Percentiles rank a stretch among this genome's conserved stretches.
Conservation (phyloP, 768 basidiomycete species). For the Agaricus bisporus region DNA sequence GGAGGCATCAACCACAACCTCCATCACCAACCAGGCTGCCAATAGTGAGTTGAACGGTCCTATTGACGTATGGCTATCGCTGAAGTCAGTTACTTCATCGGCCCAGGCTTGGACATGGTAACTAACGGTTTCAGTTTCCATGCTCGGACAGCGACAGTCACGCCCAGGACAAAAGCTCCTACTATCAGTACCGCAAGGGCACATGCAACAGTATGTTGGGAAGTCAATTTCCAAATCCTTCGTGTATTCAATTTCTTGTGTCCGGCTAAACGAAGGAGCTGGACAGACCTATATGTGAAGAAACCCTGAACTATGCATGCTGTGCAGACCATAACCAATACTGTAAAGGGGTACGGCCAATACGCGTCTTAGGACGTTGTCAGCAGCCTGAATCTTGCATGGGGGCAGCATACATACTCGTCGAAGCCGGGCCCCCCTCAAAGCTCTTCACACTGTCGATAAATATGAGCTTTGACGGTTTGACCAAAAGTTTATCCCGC, state of each 20-base stretch:
- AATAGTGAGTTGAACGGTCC: conserved; percentile 7
- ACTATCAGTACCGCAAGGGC: not conserved
- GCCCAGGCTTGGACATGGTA: not conserved
- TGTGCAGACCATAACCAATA: not conserved
- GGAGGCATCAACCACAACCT: conserved; percentile 13
- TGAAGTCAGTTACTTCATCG: not conserved
- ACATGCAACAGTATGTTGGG: not conserved
- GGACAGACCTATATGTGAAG: not conserved
- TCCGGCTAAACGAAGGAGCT: not conserved
- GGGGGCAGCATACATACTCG: conserved; percentile 11
- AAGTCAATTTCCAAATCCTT: conserved; percentile 2
- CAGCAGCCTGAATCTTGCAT: not conserved
- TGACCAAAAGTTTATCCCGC: not conserved
- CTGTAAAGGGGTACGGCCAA: not conserved
- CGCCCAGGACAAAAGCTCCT: not conserved
- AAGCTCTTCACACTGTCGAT: conserved; percentile 17
- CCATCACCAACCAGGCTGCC: conserved; percentile 15
- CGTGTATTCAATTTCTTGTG: too few species aligned
- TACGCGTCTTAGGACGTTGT: not conserved
- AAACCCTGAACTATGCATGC: not conserved
- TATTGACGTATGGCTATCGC: conserved; percentile 4
- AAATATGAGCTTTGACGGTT: not conserved
- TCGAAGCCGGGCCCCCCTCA: conserved; percentile 11
- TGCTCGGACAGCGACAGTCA: not conserved
- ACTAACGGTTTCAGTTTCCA: not conserved